Base-by-base conservation (phyloP, 2,329 filamentous ascomycete genomes). In the Penicillium occitanis region DNA sequence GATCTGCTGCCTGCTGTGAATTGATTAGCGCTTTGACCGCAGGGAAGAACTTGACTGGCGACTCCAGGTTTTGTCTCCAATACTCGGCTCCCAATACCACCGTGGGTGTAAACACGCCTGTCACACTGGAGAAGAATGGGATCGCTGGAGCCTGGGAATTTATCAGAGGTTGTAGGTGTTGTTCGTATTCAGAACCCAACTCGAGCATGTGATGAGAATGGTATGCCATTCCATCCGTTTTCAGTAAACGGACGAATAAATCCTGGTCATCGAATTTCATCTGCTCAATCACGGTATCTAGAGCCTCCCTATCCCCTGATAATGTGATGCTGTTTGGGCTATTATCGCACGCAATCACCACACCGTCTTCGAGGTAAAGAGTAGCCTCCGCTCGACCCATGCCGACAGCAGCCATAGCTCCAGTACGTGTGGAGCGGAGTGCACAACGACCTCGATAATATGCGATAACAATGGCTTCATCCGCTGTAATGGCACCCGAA, bases 371-470 rank as follows among this genome's bases (percentile, higher is more conserved):
- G 10, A 64, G 28, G 42, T 44, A 64, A 13, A 51, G 63, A 11
- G 14, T 25, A 3, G 57, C 30, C 19, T 60, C 53, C 13, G 33
- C 25, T 28, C 48, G 28, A 25, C 63, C 42, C 30, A 64, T 40
- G 5, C 63, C 37, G 35, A 64, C 42, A 48, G 63, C 63, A 11
- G 51, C 63, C 63, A 64, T 64, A n/a, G 33, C 48, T 33, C 63
- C 63, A 28, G 22, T 30, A 28, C 28, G 22, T 11, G 13, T 53
- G 22, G 22, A 33, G 22, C 13, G 17, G 22, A 53, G 22, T 28
- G 17, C 82, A 76, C 79, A 71, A 48, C 72, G 58, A 69, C 69
- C 60, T 30, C 50, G 22, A 53, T 53, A 53, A 46, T 46, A 46
- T 46, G 42, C 42, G 10, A 46, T 19, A 17, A 11, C 6, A 11